Evolutionary conservation across 164 flowering plant genomes (phyloP).

Genomic region (Magnolia changhungtana): DNA sequence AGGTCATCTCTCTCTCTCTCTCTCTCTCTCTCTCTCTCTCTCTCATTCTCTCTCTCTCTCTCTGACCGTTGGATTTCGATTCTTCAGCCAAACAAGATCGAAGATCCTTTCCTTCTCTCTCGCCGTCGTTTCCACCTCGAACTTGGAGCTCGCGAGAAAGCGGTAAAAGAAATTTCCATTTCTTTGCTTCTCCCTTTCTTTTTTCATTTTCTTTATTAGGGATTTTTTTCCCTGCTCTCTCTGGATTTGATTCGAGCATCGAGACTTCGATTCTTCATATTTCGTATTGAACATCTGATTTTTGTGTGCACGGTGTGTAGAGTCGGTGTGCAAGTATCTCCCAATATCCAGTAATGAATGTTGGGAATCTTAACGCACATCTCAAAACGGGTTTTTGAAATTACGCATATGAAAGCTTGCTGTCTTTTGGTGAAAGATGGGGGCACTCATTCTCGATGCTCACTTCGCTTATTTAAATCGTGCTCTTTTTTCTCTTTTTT

Average conservation of each 20-base stretch:
- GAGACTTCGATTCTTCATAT: background rate
- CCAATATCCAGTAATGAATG: too few relatives aligned
- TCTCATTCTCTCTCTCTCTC: background rate
- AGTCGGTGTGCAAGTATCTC: too few relatives aligned
- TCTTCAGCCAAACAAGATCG: background rate
- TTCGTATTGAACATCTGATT: background rate
- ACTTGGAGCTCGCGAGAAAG: constrained; percentile 69
- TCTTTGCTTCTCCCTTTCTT: background rate
- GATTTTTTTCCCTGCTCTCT: background rate
- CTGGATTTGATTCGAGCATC: background rate
- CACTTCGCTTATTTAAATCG: too few relatives aligned
- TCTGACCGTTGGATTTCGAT: background rate
- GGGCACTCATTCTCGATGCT: too few relatives aligned
- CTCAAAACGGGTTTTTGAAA: too few relatives aligned
- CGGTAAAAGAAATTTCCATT: constrained; percentile 37
- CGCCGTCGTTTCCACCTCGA: constrained; percentile 54
- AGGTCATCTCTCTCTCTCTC: constrained; percentile 24
- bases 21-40: background rate
- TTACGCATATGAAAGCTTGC: too few relatives aligned
- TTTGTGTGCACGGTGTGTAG: too few relatives aligned
- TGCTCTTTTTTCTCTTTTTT: too few relatives aligned
- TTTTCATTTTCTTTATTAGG: background rate
- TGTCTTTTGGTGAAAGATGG: too few relatives aligned
- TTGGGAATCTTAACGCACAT: too few relatives aligned
- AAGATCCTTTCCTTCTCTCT: constrained; percentile 22